These are phyloP conservation scores for Fulvia fulva DNA, from an alignment of 2,329 filamentous ascomycete genomes.

Conservation along the genomic window DNA sequence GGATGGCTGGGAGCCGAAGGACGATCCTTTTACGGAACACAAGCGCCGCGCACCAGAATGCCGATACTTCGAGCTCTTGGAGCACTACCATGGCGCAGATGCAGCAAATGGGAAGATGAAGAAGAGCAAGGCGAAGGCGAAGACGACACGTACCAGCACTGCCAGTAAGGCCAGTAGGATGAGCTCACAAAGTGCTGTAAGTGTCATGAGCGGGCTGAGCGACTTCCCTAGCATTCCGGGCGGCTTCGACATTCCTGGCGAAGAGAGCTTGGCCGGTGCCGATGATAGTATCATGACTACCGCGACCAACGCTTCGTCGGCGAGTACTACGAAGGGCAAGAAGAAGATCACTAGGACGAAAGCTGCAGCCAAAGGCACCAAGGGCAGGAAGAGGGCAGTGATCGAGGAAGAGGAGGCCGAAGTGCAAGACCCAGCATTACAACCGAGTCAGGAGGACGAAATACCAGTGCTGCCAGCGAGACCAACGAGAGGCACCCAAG, in stretches of 20 bases:
- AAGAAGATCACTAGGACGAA: conserved; percentile 42
- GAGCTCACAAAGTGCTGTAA: conserved; percentile 45
- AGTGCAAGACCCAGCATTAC: conserved; percentile 11
- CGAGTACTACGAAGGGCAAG: conserved; percentile 29
- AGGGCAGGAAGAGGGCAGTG: conserved; percentile 21
- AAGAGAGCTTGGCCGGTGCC: conserved; percentile 40
- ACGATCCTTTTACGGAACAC: conserved; percentile 91
- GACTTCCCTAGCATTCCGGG: conserved; percentile 23
- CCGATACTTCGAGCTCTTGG: conserved; percentile 71
- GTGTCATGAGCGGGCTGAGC: conserved; percentile 15
- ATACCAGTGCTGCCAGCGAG: conserved; percentile 5
- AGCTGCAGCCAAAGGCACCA: conserved; percentile 42
- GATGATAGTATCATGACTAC: conserved; percentile 53
- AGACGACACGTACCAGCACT: conserved; percentile 25
- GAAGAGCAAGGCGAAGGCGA: conserved; percentile 30
- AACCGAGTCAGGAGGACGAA: conserved; percentile 9
- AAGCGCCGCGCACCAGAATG: conserved; percentile 73
- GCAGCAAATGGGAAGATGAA: conserved; percentile 23
- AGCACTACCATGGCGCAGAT: conserved; percentile 33
- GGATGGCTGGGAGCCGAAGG: conserved; percentile 90
- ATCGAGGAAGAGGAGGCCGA: conserved; percentile 14
- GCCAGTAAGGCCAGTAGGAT: conserved; percentile 66
- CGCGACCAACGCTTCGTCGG: conserved; percentile 39
- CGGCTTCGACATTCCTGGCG: conserved; percentile 18
- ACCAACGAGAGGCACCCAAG: conserved; percentile 25